Percentiles rank a stretch among this genome's conserved stretches.
Evolutionary conservation across 306 rosid genomes (phyloP).

Genomic region (Mucuna pruriens): DNA sequence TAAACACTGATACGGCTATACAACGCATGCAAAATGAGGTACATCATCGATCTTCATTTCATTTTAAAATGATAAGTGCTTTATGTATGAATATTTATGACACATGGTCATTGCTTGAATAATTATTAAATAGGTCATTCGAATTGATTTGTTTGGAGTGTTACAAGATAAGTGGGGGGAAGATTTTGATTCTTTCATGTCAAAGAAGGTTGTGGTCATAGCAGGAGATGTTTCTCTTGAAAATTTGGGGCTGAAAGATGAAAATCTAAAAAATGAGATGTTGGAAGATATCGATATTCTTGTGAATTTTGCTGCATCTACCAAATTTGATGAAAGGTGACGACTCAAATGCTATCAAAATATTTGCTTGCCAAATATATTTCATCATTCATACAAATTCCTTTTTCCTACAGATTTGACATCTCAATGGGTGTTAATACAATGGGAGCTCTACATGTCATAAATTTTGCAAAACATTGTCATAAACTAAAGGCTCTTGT

Average conservation of each 20-base stretch:
- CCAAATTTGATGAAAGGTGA: constrained; percentile 56
- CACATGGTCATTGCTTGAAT: too few relatives aligned
- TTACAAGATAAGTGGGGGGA: constrained; percentile 51
- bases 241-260: constrained; percentile 43
- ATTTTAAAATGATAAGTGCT: too few relatives aligned
- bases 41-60: too few relatives aligned
- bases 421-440: constrained; percentile 43
- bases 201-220: constrained; percentile 36
- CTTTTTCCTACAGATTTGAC: constrained; percentile 41
- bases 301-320: constrained; percentile 47
- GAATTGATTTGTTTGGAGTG: constrained; percentile 58
- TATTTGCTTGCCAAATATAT: not conserved
- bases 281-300: constrained; percentile 35
- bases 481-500: constrained; percentile 25
- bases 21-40: too few relatives aligned
- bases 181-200: constrained; percentile 37
- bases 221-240: constrained; percentile 44
- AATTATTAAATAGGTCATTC: too few relatives aligned
- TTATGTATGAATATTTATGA: too few relatives aligned
- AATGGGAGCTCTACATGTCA: constrained; percentile 42
- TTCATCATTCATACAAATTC: not conserved
- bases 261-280: constrained; percentile 21
- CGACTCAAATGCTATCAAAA: not conserved
- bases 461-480: constrained; percentile 51
- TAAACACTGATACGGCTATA: too few relatives aligned